Conservation (phyloP, 805 yeast genomes). For the Hanseniaspora occidentalis region DNA sequence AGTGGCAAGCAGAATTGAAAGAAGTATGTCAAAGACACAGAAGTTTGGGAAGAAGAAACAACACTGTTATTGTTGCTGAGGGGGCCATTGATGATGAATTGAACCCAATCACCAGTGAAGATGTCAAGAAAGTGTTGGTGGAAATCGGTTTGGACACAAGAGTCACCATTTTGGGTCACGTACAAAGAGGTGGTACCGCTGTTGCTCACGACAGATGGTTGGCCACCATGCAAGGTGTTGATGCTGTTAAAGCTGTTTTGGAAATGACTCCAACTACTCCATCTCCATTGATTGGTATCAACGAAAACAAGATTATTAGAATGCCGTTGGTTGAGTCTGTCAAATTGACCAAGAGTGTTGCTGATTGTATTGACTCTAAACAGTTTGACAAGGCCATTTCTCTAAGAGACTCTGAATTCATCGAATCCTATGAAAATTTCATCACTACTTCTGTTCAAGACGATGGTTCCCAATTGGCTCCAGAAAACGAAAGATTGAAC, state of each 20-base stretch:
- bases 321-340: constrained; percentile 66
- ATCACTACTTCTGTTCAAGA: constrained; percentile 57
- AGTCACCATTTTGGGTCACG: constrained; percentile 68
- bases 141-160: constrained; percentile 64
- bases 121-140: constrained; percentile 54
- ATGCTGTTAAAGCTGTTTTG: constrained; percentile 64
- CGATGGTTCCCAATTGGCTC: constrained; percentile 42
- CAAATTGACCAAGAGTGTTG: constrained; percentile 55
- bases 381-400: constrained; percentile 61
- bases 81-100: constrained; percentile 67
- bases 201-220: constrained; percentile 61
- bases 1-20: constrained; percentile 60
- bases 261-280: constrained; percentile 59
- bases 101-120: constrained; percentile 51
- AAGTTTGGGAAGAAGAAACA: constrained; percentile 60
- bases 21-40: constrained; percentile 54
- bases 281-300: constrained; percentile 66
- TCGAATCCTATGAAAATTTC: constrained; percentile 50
- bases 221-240: constrained; percentile 74
- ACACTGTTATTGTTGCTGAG: constrained; percentile 73
- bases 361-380: constrained; percentile 50
- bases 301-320: constrained; percentile 58
- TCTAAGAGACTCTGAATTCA: constrained; percentile 58
- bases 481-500: constrained; percentile 48
- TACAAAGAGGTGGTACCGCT: constrained; percentile 76